These are phyloP conservation scores for Agaricus subrufescens DNA, from an alignment of 768 basidiomycete species.

Conservation along the genomic window DNA sequence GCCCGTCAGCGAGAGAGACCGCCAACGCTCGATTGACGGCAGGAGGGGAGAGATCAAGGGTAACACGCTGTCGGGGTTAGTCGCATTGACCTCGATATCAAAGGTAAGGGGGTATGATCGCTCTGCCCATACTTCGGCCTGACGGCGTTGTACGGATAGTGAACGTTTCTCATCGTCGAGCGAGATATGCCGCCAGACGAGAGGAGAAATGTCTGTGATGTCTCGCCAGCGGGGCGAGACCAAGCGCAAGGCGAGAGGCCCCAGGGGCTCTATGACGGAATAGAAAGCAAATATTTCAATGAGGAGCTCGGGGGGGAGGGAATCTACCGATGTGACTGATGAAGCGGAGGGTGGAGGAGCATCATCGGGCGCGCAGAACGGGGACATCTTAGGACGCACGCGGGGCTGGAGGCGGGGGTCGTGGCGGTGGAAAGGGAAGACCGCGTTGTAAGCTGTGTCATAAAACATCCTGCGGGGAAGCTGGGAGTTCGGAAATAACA, in stretches of 20 bases:
- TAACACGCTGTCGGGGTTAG: conserved; percentile 46
- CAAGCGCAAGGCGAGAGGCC: conserved; percentile 42
- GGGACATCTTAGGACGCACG: not conserved
- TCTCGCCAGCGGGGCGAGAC: conserved; percentile 61
- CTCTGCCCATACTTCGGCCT: conserved; percentile 50
- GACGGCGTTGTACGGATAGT: conserved; percentile 28
- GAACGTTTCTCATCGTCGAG: conserved; percentile 38
- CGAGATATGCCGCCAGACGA: conserved; percentile 55
- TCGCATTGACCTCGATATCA: conserved; percentile 46
- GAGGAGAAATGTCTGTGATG: conserved; percentile 48
- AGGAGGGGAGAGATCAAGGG: conserved; percentile 64
- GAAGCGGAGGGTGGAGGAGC: not conserved
- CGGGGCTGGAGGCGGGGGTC: not conserved
- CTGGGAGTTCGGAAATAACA: not conserved
- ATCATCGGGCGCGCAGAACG: not conserved
- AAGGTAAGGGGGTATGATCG: conserved; percentile 52
- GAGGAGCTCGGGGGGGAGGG: conserved; percentile 58
- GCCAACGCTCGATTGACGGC: conserved; percentile 54
- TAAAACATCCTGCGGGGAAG: not conserved
- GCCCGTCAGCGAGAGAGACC: conserved; percentile 40
- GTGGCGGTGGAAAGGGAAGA: not conserved
- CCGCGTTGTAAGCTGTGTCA: not conserved
- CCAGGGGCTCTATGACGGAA: conserved; percentile 37
- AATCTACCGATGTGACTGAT: conserved; percentile 17
- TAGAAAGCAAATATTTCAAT: conserved; percentile 54